phyloP scores from a whole-genome alignment of 192 early-diverging fungal genomes.

The Backusella australiensis region DNA sequence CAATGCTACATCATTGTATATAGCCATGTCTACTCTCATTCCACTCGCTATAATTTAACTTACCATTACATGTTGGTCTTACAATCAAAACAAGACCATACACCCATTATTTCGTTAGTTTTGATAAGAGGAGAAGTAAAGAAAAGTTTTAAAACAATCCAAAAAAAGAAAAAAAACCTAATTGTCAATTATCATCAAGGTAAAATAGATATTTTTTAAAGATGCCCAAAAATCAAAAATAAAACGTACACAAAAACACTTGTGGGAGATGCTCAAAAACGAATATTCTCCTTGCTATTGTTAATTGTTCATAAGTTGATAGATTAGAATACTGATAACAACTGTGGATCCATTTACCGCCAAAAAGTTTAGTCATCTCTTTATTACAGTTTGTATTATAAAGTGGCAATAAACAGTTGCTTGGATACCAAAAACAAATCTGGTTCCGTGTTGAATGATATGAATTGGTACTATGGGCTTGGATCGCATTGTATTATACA shows the following conservation, averaged over 20 bases:
- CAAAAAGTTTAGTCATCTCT: neutral
- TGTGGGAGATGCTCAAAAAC: neutral
- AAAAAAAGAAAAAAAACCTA: neutral
- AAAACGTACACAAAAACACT: neutral
- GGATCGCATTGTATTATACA: neutral
- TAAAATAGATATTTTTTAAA: neutral
- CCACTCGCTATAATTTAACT: too few species aligned
- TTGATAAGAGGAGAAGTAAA: neutral
- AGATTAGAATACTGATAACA: too few species aligned
- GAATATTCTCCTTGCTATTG: neutral
- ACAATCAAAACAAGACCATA: too few species aligned
- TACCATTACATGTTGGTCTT: too few species aligned
- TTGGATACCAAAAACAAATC: neutral
- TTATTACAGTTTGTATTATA: neutral
- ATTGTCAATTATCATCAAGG: neutral
- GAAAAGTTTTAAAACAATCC: slow-evolving; percentile 6
- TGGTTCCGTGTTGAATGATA: neutral
- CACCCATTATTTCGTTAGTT: neutral
- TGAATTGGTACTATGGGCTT: neutral
- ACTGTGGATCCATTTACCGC: neutral
- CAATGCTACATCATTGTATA: too few species aligned
- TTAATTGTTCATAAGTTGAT: too few species aligned
- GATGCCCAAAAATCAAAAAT: neutral
- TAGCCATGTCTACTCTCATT: too few species aligned
- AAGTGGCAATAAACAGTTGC: neutral